These are phyloP conservation scores for Colletotrichum incanum DNA, from an alignment of 2,329 filamentous ascomycete species.

Conservation along the genomic window DNA sequence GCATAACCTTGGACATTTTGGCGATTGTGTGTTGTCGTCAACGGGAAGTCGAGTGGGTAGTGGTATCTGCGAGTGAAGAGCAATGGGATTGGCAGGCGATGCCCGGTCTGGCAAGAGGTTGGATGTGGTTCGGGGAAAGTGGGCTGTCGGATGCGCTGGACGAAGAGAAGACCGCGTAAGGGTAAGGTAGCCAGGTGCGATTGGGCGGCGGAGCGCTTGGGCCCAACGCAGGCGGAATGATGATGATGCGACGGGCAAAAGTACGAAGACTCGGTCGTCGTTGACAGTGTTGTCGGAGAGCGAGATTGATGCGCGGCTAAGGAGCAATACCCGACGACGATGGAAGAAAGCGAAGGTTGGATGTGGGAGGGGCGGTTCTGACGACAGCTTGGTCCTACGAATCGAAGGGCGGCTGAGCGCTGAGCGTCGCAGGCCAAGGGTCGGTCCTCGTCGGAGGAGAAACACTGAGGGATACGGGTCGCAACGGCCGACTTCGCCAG, in stretches of 20 bases:
- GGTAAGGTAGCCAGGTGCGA: constrained; percentile 18
- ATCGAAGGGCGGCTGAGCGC: constrained; percentile 26
- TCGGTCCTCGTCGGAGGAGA: constrained; percentile 4
- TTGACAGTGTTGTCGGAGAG: constrained; percentile 3
- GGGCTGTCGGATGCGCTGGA: constrained; percentile 16
- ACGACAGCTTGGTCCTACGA: constrained; percentile 28
- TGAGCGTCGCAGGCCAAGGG: constrained; percentile 25
- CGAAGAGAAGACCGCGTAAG: constrained; percentile 18
- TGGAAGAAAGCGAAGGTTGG: constrained; percentile 4
- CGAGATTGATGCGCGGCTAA: constrained; percentile 4
- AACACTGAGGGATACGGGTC: constrained; percentile 7
- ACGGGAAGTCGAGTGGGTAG: neutral
- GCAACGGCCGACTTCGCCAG: constrained; percentile 15
- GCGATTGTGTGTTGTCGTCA: constrained; percentile 39
- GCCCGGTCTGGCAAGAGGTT: constrained; percentile 6
- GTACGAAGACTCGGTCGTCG: constrained; percentile 1
- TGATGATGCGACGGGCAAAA: constrained; percentile 14
- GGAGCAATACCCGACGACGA: constrained; percentile 6
- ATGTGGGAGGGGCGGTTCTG: constrained; percentile 11
- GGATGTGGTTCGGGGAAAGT: constrained; percentile 24
- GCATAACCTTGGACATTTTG: constrained; percentile 95
- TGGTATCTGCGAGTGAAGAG: neutral
- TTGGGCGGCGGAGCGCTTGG: constrained; percentile 31
- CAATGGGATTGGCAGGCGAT: constrained; percentile 10
- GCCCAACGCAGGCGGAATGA: constrained; percentile 24